These are phyloP conservation scores for Cucumis sativus DNA, from an alignment of 306 rosid species.

Conservation along the genomic window Cucumber_9930_V3 NC_026656.2:17317001-17317500, in stretches of 20 bases:
- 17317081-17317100: not conserved
- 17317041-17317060: not conserved
- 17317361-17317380: slow-evolving; percentile 5
- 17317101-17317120: not conserved
- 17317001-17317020: not conserved
- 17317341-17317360: slow-evolving; percentile 21
- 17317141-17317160: not conserved
- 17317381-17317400: not conserved
- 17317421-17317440: slow-evolving; percentile 16
- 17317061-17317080: slow-evolving; percentile 2
- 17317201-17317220: slow-evolving; percentile 9
- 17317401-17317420: slow-evolving; percentile 8
- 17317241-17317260: slow-evolving; percentile 18
- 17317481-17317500: slow-evolving; percentile 18
- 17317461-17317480: slow-evolving; percentile 16
- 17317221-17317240: slow-evolving; percentile 19
- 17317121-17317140: not conserved
- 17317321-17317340: slow-evolving; percentile 18
- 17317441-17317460: slow-evolving; percentile 25
- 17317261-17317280: slow-evolving; percentile 25
- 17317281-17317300: slow-evolving; percentile 31
- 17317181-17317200: not conserved
- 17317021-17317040: not conserved
- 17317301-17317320: slow-evolving; percentile 20
- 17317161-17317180: not conserved